These are phyloP conservation scores for Ophiosphaerella narmari DNA, from an alignment of 2,329 filamentous ascomycete genomes.

Conservation along the genomic window DNA sequence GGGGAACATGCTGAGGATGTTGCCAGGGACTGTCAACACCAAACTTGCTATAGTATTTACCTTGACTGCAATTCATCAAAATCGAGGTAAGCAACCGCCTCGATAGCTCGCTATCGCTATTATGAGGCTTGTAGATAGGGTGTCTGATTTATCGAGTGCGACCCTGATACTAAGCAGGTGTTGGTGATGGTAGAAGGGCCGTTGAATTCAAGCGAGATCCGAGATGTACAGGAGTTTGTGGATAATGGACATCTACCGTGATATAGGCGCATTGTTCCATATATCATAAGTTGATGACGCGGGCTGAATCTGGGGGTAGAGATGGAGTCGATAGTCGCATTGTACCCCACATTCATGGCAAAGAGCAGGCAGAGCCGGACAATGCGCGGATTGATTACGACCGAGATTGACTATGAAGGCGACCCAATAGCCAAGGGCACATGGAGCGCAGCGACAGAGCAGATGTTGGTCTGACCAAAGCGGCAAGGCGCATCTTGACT, in stretches of 20 bases:
- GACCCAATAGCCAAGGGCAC: neutral
- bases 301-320: conserved; percentile 8
- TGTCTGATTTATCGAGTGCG: too few relatives aligned
- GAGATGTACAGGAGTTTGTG: neutral
- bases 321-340: conserved; percentile 2
- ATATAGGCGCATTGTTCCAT: neutral
- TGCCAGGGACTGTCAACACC: too few relatives aligned
- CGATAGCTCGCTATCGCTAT: too few relatives aligned
- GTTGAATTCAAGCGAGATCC: too few relatives aligned
- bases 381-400: conserved; percentile 1
- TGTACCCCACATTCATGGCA: conserved; percentile 10
- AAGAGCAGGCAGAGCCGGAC: conserved; percentile 1
- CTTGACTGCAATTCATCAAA: too few relatives aligned
- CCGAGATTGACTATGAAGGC: conserved; percentile 8
- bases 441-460: neutral
- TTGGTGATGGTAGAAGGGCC: too few relatives aligned
- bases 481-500: neutral
- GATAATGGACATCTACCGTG: neutral
- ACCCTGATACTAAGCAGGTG: too few relatives aligned
- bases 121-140: too few relatives aligned
- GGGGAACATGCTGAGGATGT: too few relatives aligned
- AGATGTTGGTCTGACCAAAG: neutral
- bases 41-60: too few relatives aligned
- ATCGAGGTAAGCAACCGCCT: too few relatives aligned
- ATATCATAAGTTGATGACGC: conserved; percentile 8